Evolutionary conservation across 345 rosid genomes (phyloP), one percentile per base, ranked within the genome.

Genomic region (Noccaea caerulescens): DNA sequence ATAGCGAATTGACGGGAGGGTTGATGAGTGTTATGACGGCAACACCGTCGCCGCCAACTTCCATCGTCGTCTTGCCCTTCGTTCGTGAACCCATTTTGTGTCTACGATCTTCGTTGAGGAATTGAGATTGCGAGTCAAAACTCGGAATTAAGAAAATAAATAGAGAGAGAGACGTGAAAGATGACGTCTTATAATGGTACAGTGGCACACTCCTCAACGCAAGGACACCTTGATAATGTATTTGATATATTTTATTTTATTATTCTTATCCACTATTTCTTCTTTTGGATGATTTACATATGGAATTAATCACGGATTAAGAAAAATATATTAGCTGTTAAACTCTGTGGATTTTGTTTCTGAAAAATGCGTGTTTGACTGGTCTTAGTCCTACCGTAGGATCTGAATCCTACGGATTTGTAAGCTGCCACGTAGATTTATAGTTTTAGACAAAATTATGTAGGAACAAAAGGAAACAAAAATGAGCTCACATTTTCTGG

Each of bases 1-100:
- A 87, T 32, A 93, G 97, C 46, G 98, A 82, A 80, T 93, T 93
- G 74, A 93, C 93, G 5, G 98, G 96, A 75, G 96, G 97, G 41
- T 91, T 82, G 80, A 88, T 72, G 84, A 93, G 73, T 39, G 97
- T 91, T 67, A 93, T 83, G 76, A 93, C 53, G 66, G 98, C 98
- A 61, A 93, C 96, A 33, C 96, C 96, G 76, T 88, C 94, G 73
- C 80, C 79, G 54, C 97, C 97, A 5, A 93, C 97, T 49, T 93
- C 91, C 63, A 93, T 54, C 38, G 71, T 71, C 18, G 97, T 85
- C 80, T 76, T 86, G 61, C 97, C 89, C 58, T 80, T 86, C 23
- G 69, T 37, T 69, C 55, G 58, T 68, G 84, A 69, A 16, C 66
- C 83, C 86, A 78, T 79, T 37, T 69, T 10, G 50, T 1, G 58